phyloP scores from a whole-genome alignment of 1,139 yeast species.

The Taphrina confusa region DNA sequence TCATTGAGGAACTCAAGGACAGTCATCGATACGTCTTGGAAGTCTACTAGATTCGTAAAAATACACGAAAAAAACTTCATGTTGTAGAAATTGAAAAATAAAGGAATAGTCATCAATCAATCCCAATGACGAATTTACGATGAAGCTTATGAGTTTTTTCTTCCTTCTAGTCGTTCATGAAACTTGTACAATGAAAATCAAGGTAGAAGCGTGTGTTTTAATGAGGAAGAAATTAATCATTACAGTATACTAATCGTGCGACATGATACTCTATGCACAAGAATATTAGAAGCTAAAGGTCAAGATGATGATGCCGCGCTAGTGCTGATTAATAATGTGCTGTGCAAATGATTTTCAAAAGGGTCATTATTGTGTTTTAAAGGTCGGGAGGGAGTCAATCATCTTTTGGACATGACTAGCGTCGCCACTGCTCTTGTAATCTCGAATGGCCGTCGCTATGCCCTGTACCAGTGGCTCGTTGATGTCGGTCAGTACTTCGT shows the following conservation, averaged over 20 bases:
- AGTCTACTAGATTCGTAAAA: slow-evolving; percentile 60
- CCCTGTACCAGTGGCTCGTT: slow-evolving; percentile 14
- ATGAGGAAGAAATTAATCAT: no score
- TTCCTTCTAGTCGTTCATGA: neutral
- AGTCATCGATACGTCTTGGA: slow-evolving; percentile 88
- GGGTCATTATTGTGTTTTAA: neutral
- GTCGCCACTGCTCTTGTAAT: neutral
- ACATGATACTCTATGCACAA: no score
- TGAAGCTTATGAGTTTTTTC: neutral
- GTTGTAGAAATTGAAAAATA: no score
- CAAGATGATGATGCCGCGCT: slow-evolving; percentile 9
- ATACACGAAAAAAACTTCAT: neutral
- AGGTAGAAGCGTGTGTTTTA: no score
- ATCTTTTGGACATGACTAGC: neutral
- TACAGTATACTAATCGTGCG: no score
- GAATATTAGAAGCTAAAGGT: no score
- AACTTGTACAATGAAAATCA: no score
- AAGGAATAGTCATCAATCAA: no score
- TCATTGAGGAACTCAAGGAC: slow-evolving; percentile 91
- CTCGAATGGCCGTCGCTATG: neutral
- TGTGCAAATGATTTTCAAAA: no score
- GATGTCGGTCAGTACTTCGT: slow-evolving; percentile 24
- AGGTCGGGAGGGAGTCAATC: slow-evolving; percentile 3
- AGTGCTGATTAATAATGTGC: neutral
- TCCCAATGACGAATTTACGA: neutral